These are phyloP conservation scores for Aspergillus carbonarius DNA, from an alignment of 2,329 filamentous ascomycete species.

Conservation along the genomic window DNA sequence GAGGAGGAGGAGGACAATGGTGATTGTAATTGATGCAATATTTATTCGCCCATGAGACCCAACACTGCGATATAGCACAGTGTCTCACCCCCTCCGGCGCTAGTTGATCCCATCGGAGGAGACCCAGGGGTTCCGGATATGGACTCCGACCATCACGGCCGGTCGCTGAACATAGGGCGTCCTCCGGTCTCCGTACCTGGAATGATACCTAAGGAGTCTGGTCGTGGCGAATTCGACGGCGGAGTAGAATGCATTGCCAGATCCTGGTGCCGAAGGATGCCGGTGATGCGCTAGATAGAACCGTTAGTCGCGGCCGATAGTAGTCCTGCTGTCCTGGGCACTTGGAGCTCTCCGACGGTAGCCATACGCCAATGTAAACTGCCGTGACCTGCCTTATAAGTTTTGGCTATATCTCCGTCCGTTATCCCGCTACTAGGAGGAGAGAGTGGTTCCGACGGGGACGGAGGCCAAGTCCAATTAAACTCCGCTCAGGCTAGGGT, in stretches of 20 bases:
- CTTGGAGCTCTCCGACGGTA: not conserved
- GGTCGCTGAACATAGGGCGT: not conserved
- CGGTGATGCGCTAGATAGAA: not conserved
- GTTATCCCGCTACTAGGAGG: not conserved
- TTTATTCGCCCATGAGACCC: not conserved
- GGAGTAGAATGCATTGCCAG: not conserved
- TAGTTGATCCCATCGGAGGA: slow-evolving; percentile 11
- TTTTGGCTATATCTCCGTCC: not conserved
- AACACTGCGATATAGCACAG: not conserved
- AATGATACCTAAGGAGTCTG: not conserved
- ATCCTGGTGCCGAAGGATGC: not conserved
- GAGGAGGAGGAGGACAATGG: too few species aligned
- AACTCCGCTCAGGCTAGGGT: not conserved
- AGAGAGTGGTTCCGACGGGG: not conserved
- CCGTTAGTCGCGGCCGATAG: not conserved
- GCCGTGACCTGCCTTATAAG: not conserved
- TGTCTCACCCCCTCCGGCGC: slow-evolving; percentile 5
- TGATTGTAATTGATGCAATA: not conserved
- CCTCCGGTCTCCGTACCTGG: not conserved
- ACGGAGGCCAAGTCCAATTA: not conserved
- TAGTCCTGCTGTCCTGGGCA: not conserved
- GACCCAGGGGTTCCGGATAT: slow-evolving; percentile 7
- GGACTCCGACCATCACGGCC: slow-evolving; percentile 3
- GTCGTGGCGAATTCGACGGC: not conserved
- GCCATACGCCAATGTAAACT: not conserved